Evolutionary conservation across 208 protist genomes (phyloP).

Genomic region (Crithidia brevicula): DNA sequence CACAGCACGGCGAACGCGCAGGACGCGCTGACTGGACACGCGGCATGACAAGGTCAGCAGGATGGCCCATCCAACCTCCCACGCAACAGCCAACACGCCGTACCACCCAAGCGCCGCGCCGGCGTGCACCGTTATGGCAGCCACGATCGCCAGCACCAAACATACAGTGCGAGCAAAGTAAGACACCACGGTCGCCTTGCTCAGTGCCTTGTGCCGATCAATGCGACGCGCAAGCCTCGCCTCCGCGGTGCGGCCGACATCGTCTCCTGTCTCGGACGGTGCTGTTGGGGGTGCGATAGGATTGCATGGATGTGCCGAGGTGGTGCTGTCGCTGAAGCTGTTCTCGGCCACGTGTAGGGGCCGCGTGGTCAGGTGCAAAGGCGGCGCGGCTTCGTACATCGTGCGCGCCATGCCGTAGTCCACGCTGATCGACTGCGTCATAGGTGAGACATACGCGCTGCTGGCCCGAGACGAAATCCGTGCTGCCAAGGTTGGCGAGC

Average conservation of each 20-base stretch:
- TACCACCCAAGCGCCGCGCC: not conserved
- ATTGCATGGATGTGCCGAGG: not conserved
- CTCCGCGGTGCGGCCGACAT: not conserved
- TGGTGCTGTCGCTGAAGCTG: slow-evolving; percentile 10
- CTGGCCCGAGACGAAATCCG: not conserved
- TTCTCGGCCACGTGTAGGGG: too few species aligned
- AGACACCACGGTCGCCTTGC: not conserved
- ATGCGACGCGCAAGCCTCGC: not conserved
- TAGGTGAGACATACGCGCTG: not conserved
- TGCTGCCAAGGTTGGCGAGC: not conserved
- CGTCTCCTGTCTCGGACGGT: not conserved
- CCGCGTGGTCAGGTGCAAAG: not conserved
- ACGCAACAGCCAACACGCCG: not conserved
- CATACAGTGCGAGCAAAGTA: not conserved
- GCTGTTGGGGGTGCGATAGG: not conserved
- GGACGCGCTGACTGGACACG: not conserved
- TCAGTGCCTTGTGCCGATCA: not conserved
- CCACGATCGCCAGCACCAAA: not conserved
- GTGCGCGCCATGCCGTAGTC: not conserved
- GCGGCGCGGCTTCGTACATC: not conserved
- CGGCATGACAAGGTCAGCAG: slow-evolving; percentile 11
- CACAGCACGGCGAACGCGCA: slow-evolving; percentile 4
- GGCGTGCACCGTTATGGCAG: not conserved
- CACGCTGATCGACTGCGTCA: not conserved
- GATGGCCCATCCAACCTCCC: not conserved